Conservation (phyloP, 495 filamentous ascomycete genomes). For the Penicillium argentinense region DNA sequence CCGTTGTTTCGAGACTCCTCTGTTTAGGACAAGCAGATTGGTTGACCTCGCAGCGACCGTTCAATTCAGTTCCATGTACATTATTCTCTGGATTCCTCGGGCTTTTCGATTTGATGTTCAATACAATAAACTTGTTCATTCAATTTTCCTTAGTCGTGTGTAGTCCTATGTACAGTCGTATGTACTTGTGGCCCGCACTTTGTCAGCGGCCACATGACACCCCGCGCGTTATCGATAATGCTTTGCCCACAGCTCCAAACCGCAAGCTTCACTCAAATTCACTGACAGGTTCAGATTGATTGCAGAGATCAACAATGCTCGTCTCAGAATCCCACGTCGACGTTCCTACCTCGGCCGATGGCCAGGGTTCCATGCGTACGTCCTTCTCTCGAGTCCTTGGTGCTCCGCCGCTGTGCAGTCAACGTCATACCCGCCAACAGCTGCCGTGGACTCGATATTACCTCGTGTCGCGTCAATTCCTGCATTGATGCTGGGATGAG, state of each 20-base stretch:
- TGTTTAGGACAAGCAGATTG: background rate
- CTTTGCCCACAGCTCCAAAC: constrained; percentile 1
- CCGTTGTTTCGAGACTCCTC: background rate
- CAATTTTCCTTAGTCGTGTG: too few species aligned
- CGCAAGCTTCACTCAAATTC: background rate
- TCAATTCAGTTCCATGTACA: constrained; percentile 26
- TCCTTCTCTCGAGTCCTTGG: constrained; percentile 10
- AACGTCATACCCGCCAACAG: too few species aligned
- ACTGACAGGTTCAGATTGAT: background rate
- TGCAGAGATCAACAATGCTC: constrained; percentile 53
- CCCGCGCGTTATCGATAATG: constrained; percentile 22
- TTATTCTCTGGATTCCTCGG: constrained; percentile 21
- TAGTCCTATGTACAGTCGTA: too few species aligned
- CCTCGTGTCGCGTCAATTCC: background rate
- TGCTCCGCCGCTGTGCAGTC: too few species aligned
- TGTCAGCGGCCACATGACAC: constrained; percentile 18
- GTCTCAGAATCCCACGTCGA: constrained; percentile 66
- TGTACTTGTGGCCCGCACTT: constrained; percentile 7
- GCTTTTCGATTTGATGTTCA: constrained; percentile 6
- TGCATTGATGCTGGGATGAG: too few species aligned
- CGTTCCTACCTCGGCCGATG: constrained; percentile 65
- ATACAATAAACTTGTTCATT: too few species aligned
- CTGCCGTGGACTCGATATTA: too few species aligned
- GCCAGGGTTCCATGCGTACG: constrained; percentile 61
- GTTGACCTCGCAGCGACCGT: constrained; percentile 1